Evolutionary conservation across 2,329 filamentous ascomycete species (phyloP), one percentile per base, ranked within the genome.

Genomic region (Ambrosiella cleistominuta): DNA sequence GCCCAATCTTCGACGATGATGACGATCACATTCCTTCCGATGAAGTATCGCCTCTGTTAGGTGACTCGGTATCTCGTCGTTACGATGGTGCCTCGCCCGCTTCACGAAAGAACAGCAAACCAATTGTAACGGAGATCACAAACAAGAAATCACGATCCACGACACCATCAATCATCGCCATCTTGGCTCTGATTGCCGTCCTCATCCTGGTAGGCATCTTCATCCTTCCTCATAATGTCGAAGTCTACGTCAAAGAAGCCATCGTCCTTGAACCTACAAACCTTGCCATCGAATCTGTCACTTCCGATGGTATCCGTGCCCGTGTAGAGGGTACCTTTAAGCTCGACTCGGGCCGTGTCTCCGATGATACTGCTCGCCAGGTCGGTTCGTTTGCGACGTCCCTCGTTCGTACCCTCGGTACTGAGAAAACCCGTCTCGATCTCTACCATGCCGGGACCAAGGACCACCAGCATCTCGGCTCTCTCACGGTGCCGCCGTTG

Each of bases 221-320:
- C 70, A 78, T 95, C 57, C 80, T 85, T 0, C 90, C 91, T 1
- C 82, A 85, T 13, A 80, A 84, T 7, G 80, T 95, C 9, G 82
- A 95, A 69, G 79, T 88, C 66, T 98, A 98, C 69, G 87, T 86
- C 54, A 85, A 91, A 70, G 77, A 90, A 68, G 88, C 90, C 2
- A 77, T 84, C 27, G 81, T 91, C 15, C 79, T 98, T 63, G 81
- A 90, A 66, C 88, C 93, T 1, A 89, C 85, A 5, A 86, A 83
- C 63, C 71, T 98, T 17, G 88, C 89, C 1, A 82, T 98, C 61
- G 86, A 93, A 65, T 88, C 85, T 1, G 85, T 96, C 63, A 96
- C 88, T 0, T 67, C 80, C 7, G 77, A 83, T 60, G 91, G 93
- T 11, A 79, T 96, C 7, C 80, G 78, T 61, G 85, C 88, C 38